Base-by-base conservation (phyloP, 345 rosid genomes). In the Brassica napus region DNA sequence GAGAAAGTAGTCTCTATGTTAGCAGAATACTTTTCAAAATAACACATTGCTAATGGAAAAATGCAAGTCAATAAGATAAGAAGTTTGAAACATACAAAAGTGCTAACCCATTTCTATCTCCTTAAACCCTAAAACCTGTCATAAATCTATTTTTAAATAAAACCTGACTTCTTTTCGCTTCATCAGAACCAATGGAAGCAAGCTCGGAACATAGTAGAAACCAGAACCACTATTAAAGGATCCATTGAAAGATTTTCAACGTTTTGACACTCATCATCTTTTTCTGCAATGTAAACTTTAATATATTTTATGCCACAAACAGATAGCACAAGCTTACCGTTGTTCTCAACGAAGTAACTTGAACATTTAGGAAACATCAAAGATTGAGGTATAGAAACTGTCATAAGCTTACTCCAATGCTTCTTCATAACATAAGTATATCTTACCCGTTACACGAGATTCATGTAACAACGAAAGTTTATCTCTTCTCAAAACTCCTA, bases 401-500 rank as follows among this genome's bases (percentile, higher is more conserved):
- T 76, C 67, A 67, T 67, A 5, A 58, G 6, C 67, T 0, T 68
- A 9, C 4, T 76, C 73, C 79, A 67, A 39, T 58, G 60, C 60
- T 66, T 15, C 68, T 64, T 31, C 68, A 14, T 75, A 31, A 75
- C 73, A 76, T 26, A 75, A 24, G 0, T 37, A 58, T 15, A 67
- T 15, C 66, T 57, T 37, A 67, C 39, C 8, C 12, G 72, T 39
- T 15, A 0, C 9, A 0, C 16, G n/a, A 0, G 58, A 28, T 11
- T 37, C 30, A 26, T 66, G 72, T 11, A 75, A 37, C 15, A 67
- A n/a, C 6, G 66, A 67, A 11, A 75, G 57, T 3, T 8, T 0
- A n/a, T 67, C 66, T 75, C 73, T 66, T 55, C 66, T 23, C 32
- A 35, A 67, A 57, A 75, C 3, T 11, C 30, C 66, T 4, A 54